Base-by-base conservation (phyloP, 2,329 filamentous ascomycete species). In the Madurella fahalii region DNA sequence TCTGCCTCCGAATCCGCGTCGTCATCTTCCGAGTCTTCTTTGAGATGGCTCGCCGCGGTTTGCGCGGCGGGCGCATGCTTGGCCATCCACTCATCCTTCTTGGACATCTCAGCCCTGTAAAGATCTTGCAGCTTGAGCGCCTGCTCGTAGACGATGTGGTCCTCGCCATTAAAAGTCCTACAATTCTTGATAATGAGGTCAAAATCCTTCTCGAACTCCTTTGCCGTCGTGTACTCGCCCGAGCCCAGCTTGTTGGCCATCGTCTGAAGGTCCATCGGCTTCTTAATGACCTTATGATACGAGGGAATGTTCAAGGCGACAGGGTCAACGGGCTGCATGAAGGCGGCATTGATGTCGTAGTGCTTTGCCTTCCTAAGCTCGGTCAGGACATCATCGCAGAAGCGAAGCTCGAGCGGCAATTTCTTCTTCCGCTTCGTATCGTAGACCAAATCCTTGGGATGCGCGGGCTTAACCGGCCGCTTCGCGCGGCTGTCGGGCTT, bases 231-330 rank as follows among this genome's bases (percentile, higher is more conserved):
- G 66, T 97, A 97, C 53, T 90, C 83, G 25, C 91, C 90, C 12
- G 78, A 77, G 62, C 86, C 83, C 40, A 96, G 78, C 71, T 95
- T 95, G 41, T 79, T 78, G 37, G 82, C 78, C 66, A 96, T 87
- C n/a, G 90, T 96, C 15, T 81, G 78, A 47, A 96, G 77, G 69
- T 99, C 93, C 93, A 97, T 99, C 0, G 94, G 94, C 68, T 92
- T 90, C 77, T 96, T 97, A 74, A 99, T 91, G 58, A 97, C 78
- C 65, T 87, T 90, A 69, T 94, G 90, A 69, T 99, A 99, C 20
- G 87, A 86, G 0, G 94, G 94, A 56, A 97, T 96, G 68, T 93
- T 91, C 51, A 97, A 76, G 0, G 92, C 93, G 37, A 97, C 92
- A 0, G 94, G 91, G 68, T 99, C 94, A 17, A 99, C 94, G 0